Evolutionary conservation across 345 rosid genomes (phyloP), one percentile per base, ranked within the genome.

Genomic region (Salix arbutifolia): DNA sequence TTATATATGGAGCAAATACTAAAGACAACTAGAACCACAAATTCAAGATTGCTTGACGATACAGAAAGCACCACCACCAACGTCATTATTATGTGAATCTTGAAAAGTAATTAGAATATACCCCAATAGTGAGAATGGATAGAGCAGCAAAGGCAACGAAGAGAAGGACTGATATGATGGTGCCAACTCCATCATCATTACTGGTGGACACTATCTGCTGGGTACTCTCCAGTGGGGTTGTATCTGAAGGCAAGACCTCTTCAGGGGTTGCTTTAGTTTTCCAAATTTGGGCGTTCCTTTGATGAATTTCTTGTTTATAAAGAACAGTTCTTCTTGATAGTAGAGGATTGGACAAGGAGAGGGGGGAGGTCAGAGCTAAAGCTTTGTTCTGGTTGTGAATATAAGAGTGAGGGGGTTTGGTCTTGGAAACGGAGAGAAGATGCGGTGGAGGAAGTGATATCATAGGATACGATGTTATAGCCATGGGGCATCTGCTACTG

Each of bases 41-140:
- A 13, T 46, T 46, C 18, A 46, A 46, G 18, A 19, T 46, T 31
- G 48, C 52, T 60, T 37, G 67, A 14, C 7, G 26, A n/a, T 46
- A 46, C 52, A 46, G 52, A 46, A 42, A 42, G 14, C 46, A 42
- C 46, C 46, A 10, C 46, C 46, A 42, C 46, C 46, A 42, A 3
- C 46, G 14, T 11, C 3, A 69, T 25, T 44, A 52, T 21, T 28
- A 10, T 33, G 28, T 48, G 21, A 75, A 75, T 75, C 77, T 65
- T 38, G 53, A 25, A 60, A 72, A 26, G 65, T 21, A 30, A 8
- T 23, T 5, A 37, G 19, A 31, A 42, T 37, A 87, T 84, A 94
- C 96, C 88, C 97, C 97, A 77, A 91, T 77, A 8, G 97, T 91
- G 81, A 94, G 96, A 77, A 94, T 78, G 10, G 89, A 66, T 35